phyloP scores from a whole-genome alignment of 805 yeast genomes.

The Nakazawaea holstii region DNA sequence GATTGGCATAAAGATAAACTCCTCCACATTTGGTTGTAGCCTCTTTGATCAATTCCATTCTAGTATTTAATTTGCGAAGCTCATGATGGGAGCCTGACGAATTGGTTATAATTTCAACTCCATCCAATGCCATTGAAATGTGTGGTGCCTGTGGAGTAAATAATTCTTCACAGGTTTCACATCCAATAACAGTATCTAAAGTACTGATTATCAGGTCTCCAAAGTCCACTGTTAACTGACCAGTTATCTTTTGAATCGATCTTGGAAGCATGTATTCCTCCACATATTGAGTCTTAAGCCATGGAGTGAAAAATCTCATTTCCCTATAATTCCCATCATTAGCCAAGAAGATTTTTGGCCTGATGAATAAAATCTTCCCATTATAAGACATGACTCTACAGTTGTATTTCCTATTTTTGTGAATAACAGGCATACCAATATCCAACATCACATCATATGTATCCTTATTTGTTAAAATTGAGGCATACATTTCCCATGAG shows the following conservation, averaged over 20 bases:
- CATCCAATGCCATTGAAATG: constrained; percentile 85
- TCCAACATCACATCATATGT: constrained; percentile 79
- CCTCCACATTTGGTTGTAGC: constrained; percentile 98
- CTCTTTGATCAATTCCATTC: constrained; percentile 80
- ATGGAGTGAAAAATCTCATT: constrained; percentile 95
- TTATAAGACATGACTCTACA: constrained; percentile 82
- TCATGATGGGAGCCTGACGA: constrained; percentile 99
- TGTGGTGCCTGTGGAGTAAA: constrained; percentile 97
- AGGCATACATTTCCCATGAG: constrained; percentile 90
- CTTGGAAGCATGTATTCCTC: constrained; percentile 75
- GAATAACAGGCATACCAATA: constrained; percentile 91
- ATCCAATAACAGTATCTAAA: constrained; percentile 85
- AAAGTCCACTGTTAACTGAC: constrained; percentile 64
- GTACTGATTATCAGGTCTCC: constrained; percentile 91
- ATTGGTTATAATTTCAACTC: constrained; percentile 95
- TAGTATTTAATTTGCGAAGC: constrained; percentile 78
- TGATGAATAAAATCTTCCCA: constrained; percentile 73
- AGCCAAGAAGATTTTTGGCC: constrained; percentile 92
- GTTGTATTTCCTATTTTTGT: constrained; percentile 83
- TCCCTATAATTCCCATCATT: constrained; percentile 98
- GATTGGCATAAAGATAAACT: constrained; percentile 87
- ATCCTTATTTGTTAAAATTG: constrained; percentile 61
- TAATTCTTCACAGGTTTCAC: constrained; percentile 96
- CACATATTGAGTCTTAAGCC: constrained; percentile 74
- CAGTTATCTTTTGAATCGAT: constrained; percentile 56